A percentile compares a stretch with the other conserved stretches of the same genome.
Evolutionary conservation across 257 asterid genomes (phyloP).

Genomic region (Mentha longifolia): DNA sequence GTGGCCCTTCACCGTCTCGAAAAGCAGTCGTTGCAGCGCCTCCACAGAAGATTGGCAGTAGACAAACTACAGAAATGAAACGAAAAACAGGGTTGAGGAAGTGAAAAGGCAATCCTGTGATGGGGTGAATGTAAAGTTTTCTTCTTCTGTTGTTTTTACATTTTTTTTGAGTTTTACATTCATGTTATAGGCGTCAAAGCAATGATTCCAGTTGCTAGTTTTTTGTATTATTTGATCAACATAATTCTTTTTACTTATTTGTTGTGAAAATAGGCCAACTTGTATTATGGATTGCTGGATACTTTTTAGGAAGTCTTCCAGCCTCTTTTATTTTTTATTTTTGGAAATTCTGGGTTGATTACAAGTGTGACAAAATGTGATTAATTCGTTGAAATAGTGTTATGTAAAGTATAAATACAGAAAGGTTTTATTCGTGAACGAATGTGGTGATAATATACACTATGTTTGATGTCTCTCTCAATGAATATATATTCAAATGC

Average conservation of each 20-base stretch:
- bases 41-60: constrained; percentile 51
- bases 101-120: constrained; percentile 33
- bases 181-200: constrained; percentile 42
- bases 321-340: too few species aligned
- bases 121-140: constrained; percentile 17
- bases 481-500: too few species aligned
- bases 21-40: constrained; percentile 53
- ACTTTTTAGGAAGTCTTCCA: constrained; percentile 19
- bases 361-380: constrained; percentile 15
- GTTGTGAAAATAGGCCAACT: constrained; percentile 37
- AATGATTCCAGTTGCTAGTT: constrained; percentile 64
- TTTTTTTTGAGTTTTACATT: constrained; percentile 21
- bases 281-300: constrained; percentile 32
- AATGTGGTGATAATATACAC: not conserved
- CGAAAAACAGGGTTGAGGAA: constrained; percentile 73
- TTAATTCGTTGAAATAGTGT: constrained; percentile 2
- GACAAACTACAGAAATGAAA: constrained; percentile 58
- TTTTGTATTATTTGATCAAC: constrained; percentile 33
- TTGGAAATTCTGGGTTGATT: not conserved
- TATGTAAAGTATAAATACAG: constrained; percentile 22
- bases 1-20: constrained; percentile 70
- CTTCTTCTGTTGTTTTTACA: not conserved
- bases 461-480: too few species aligned
- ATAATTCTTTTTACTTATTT: constrained; percentile 14
- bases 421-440: constrained; percentile 24